Conservation (phyloP, 106 monocot species). For the Iris macrosiphon region DNA sequence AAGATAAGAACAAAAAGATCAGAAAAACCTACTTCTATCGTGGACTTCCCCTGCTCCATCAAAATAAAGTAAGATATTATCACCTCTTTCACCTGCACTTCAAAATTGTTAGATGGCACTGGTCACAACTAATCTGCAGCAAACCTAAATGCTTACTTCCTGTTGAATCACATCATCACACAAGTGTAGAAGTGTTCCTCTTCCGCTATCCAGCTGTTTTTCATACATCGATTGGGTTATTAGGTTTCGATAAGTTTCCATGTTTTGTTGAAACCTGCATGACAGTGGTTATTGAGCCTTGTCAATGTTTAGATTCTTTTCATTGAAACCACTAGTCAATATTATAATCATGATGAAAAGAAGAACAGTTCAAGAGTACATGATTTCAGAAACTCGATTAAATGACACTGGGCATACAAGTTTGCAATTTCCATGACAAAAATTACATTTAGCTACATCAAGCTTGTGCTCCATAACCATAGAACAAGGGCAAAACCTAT, state of each 20-base stretch:
- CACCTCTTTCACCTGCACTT: constrained; percentile 76
- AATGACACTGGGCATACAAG: no score
- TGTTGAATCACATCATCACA: constrained; percentile 94
- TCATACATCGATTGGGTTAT: constrained; percentile 81
- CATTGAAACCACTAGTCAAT: no score
- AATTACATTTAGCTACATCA: background rate
- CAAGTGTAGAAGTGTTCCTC: constrained; percentile 78
- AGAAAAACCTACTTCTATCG: constrained; percentile 36
- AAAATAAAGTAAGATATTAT: constrained; percentile 73
- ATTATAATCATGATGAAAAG: no score
- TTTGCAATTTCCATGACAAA: background rate
- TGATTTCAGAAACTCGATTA: no score
- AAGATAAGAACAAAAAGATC: background rate
- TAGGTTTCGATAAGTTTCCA: constrained; percentile 58
- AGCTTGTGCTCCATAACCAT: background rate
- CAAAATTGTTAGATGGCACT: background rate
- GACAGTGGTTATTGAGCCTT: background rate
- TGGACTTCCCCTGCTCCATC: constrained; percentile 83
- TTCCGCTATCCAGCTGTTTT: constrained; percentile 86
- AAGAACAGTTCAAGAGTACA: no score
- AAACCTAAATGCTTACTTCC: constrained; percentile 35
- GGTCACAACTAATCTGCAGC: background rate
- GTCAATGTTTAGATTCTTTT: background rate
- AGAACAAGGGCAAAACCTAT: no score
- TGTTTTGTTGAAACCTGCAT: constrained; percentile 75